Conservation (phyloP, 345 rosid genomes). For the Punica granatum region DNA sequence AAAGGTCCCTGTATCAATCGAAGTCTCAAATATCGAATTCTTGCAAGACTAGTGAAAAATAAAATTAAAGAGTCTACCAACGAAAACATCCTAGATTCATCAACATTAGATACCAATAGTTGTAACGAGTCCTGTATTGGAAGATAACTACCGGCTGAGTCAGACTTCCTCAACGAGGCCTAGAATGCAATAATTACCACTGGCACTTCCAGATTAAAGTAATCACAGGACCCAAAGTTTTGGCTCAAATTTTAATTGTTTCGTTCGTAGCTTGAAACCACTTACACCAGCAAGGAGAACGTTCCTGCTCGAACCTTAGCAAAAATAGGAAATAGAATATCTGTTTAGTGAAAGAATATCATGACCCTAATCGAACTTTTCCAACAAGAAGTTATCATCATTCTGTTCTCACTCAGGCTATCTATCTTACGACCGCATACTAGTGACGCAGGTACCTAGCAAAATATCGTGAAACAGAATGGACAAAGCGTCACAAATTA, state of each 20-base stretch:
- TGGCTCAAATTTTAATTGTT: background rate
- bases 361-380: conserved; percentile 99
- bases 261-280: background rate
- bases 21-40: background rate
- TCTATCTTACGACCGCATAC: background rate
- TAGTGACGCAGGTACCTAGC: background rate
- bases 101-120: background rate
- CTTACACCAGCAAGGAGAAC: background rate
- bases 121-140: background rate
- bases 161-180: background rate
- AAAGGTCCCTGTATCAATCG: conserved; percentile 60
- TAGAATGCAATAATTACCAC: background rate
- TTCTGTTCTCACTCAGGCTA: conserved; percentile 46
- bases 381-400: conserved; percentile 66
- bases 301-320: background rate
- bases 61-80: no score
- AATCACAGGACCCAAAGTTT: background rate
- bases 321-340: conserved; percentile 18
- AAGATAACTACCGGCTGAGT: background rate
- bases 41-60: background rate
- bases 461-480: background rate
- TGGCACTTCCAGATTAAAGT: background rate
- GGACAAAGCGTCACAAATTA: background rate
- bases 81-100: background rate
- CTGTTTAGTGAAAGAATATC: conserved; percentile 86